A percentile compares a stretch with the other conserved stretches of the same genome.
Conservation (phyloP, 1,284 basidiomycete species). For the Melanopsichium pennsylvanicum region DNA sequence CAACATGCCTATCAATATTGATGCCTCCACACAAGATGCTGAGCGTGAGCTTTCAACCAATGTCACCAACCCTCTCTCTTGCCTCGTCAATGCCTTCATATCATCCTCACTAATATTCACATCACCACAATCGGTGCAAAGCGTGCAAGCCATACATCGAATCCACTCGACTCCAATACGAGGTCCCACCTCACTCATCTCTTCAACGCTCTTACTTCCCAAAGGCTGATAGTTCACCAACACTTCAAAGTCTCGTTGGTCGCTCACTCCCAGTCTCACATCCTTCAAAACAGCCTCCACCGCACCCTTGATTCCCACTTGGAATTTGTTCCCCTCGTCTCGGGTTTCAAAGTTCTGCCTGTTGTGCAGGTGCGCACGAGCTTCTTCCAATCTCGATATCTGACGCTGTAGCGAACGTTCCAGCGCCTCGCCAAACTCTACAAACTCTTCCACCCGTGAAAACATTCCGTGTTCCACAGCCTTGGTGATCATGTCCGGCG, state of each 20-base stretch:
- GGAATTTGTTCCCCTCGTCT: slow-evolving; percentile 5
- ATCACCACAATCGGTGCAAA: neutral
- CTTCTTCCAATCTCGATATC: slow-evolving; percentile 33
- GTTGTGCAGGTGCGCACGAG: slow-evolving; percentile 24
- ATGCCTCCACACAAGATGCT: neutral
- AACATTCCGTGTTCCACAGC: slow-evolving; percentile 53
- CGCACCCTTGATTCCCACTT: slow-evolving; percentile 8
- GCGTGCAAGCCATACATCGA: slow-evolving; percentile 12
- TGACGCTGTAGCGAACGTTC: slow-evolving; percentile 45
- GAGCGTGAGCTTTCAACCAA: neutral
- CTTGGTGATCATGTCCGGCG: slow-evolving; percentile 47
- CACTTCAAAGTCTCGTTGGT: slow-evolving; percentile 47
- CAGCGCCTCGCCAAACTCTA: slow-evolving; percentile 49
- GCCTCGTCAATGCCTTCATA: slow-evolving; percentile 1
- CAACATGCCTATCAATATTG: slow-evolving; percentile 2
- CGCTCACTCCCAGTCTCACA: slow-evolving; percentile 13
- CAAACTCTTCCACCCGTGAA: slow-evolving; percentile 52
- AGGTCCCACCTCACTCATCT: slow-evolving; percentile 27
- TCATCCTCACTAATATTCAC: neutral
- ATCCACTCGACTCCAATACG: slow-evolving; percentile 20
- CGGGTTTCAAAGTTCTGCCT: slow-evolving; percentile 9
- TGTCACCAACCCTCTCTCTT: slow-evolving; percentile 12
- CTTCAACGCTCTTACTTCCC: slow-evolving; percentile 16
- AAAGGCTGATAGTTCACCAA: slow-evolving; percentile 43
- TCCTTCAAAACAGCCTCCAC: slow-evolving; percentile 15